phyloP scores from a whole-genome alignment of 164 flowering plant species.

The Echeveria elegans region DNA sequence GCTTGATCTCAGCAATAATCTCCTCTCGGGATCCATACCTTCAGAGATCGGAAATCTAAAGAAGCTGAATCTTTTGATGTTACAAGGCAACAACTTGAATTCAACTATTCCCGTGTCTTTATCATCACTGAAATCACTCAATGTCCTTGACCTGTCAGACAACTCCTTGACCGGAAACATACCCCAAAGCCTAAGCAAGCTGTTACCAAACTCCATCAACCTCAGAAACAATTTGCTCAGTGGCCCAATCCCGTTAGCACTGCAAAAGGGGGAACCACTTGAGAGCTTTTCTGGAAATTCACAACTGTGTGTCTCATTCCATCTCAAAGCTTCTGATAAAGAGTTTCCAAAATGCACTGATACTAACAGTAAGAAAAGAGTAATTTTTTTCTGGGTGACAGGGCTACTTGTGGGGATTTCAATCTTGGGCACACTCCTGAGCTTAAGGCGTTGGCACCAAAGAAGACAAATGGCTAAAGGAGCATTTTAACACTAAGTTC shows the following conservation, averaged over 20 bases:
- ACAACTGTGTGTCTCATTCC: conserved; percentile 43
- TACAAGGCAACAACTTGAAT: conserved; percentile 56
- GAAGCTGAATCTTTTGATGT: conserved; percentile 51
- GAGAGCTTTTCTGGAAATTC: conserved; percentile 84
- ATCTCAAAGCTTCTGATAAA: conserved; percentile 24
- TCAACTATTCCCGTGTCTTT: conserved; percentile 66
- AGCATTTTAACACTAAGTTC: conserved; percentile 26
- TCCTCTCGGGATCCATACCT: conserved; percentile 69
- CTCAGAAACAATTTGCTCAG: conserved; percentile 69
- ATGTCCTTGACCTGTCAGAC: conserved; percentile 74
- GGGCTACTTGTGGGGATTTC: conserved; percentile 36
- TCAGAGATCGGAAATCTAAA: conserved; percentile 50
- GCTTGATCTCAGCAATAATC: conserved; percentile 75
- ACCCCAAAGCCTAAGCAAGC: conserved; percentile 49
- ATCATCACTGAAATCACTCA: conserved; percentile 52
- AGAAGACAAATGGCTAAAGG: conserved; percentile 25
- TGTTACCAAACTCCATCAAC: conserved; percentile 73
- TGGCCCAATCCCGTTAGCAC: conserved; percentile 60
- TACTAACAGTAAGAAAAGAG: conserved; percentile 24
- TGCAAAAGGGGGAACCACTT: conserved; percentile 45
- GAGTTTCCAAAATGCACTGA: conserved; percentile 47
- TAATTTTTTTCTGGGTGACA: conserved; percentile 45
- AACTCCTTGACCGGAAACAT: conserved; percentile 63
- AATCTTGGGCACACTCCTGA: conserved; percentile 39
- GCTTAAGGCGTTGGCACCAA: conserved; percentile 36